A percentile compares a stretch with the other conserved stretches of the same genome.
phyloP scores from a whole-genome alignment of 106 monocot genomes.

The Apostasia ramifera region DNA sequence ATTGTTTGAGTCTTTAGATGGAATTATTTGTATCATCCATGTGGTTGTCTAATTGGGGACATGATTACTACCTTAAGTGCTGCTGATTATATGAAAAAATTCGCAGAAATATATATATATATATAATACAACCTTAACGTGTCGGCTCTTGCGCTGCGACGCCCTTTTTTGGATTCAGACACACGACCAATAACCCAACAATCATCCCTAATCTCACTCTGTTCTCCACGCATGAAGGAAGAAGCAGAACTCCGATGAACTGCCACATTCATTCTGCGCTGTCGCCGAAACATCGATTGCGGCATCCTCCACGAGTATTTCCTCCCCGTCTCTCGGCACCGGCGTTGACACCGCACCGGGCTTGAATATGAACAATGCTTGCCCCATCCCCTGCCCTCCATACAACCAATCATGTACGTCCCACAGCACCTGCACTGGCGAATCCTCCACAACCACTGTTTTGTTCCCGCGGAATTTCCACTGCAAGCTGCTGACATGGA shows the following conservation, averaged over 20 bases:
- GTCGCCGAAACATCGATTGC: neutral
- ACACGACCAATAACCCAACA: no score
- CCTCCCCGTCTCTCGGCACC: neutral
- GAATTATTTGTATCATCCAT: no score
- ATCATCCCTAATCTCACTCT: constrained; percentile 30
- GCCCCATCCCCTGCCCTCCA: constrained; percentile 24
- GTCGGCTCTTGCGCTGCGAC: no score
- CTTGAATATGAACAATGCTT: constrained; percentile 75
- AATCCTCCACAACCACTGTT: constrained; percentile 53
- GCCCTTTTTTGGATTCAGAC: no score
- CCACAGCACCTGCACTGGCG: constrained; percentile 83
- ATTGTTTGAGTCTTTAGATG: no score
- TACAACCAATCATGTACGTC: constrained; percentile 93
- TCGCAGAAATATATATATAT: no score
- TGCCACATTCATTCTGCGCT: neutral
- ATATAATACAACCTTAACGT: no score
- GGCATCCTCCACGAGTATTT: no score
- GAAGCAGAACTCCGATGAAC: constrained; percentile 56
- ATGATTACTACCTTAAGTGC: no score
- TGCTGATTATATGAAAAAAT: no score
- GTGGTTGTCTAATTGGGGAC: no score
- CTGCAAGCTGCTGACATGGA: constrained; percentile 68
- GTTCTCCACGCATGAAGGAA: constrained; percentile 67
- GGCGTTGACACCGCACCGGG: constrained; percentile 11
- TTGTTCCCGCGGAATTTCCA: constrained; percentile 94